Base-by-base conservation (phyloP, 257 asterid genomes). In the Capsicum chinense region DNA sequence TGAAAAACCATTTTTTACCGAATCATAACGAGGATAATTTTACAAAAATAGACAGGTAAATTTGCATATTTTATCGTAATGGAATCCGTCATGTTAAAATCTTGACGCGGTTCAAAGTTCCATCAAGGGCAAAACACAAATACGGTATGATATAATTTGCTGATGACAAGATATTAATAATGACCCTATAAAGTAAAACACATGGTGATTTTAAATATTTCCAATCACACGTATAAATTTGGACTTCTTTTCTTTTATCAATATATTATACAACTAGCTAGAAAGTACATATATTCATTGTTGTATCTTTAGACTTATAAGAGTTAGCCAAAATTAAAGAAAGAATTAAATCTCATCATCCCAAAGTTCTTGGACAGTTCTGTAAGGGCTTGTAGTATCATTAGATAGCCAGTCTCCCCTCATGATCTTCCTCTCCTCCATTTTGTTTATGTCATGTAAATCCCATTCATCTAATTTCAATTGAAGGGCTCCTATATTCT, bases 351-450 rank as follows among this genome's bases (percentile, higher is more conserved):
- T 91, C 57, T 95, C 98, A 85, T 86, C 94, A 74, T 95, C 98
- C 98, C 99, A 95, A 73, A 95, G 83, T 11, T 95, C 92, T 73
- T 90, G 92, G 84, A 95, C 88, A 82, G 90, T 94, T 82, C 85
- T 90, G 83, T 92, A 95, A 39, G 98, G 98, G 82, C 99, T 94
- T 12, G 90, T 92, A 11, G 88, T 90, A 56, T 90, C 85, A 85
- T 94, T 95, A 6, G 92, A 92, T 67, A 90, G 88, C 68, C 84
- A 88, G 12, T 92, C 99, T 42, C 97, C 99, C 73, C 92, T 95
- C 97, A 94, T 84, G 42, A 92, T 90, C 85, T 95, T 95, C 87
- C 85, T 85, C 86, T 93, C 91, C 71, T 90, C 91, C 80, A 95
- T 83, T 81, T 87, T 91, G n/a, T 91, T 92, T 12, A 94, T 92